phyloP scores from a whole-genome alignment of 1,139 yeast species.

The Blastobotrys malaysiensis region DNA sequence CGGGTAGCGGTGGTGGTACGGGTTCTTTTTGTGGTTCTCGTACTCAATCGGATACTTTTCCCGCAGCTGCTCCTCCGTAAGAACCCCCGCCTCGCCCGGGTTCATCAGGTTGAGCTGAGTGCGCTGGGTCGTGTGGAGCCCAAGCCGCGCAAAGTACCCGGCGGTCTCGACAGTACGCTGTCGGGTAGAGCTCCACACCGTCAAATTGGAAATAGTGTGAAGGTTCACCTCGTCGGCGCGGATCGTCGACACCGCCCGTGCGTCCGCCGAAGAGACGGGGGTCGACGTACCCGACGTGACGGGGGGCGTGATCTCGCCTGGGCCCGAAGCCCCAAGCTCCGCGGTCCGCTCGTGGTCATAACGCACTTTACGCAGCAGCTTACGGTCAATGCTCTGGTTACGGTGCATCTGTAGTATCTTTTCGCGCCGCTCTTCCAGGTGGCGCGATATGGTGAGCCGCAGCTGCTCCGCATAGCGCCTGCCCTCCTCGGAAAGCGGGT shows the following conservation, averaged over 20 bases:
- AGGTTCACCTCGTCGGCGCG: slow-evolving; percentile 23
- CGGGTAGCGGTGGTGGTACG: slow-evolving; percentile 88
- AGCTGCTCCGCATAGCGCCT: slow-evolving; percentile 37
- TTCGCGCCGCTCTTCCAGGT: slow-evolving; percentile 29
- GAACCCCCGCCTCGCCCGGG: slow-evolving; percentile 81
- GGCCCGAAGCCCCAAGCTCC: not conserved
- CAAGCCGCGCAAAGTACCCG: slow-evolving; percentile 53
- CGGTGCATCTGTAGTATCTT: slow-evolving; percentile 12
- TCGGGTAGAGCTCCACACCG: slow-evolving; percentile 92
- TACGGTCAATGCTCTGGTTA: slow-evolving; percentile 10
- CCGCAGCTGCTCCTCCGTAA: slow-evolving; percentile 56
- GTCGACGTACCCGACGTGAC: slow-evolving; percentile 25
- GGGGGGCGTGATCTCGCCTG: slow-evolving; percentile 20
- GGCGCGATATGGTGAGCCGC: slow-evolving; percentile 37
- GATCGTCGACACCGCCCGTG: slow-evolving; percentile 24
- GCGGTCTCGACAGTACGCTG: slow-evolving; percentile 80
- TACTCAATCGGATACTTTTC: slow-evolving; percentile 64
- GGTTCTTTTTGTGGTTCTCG: slow-evolving; percentile 61
- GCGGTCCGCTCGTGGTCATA: slow-evolving; percentile 7
- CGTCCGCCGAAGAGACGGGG: slow-evolving; percentile 24
- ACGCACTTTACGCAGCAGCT: slow-evolving; percentile 9
- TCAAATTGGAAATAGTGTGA: slow-evolving; percentile 23
- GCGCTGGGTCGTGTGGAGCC: slow-evolving; percentile 62
- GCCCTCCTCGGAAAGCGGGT: slow-evolving; percentile 35
- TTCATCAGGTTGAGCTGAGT: slow-evolving; percentile 82